Evolutionary conservation across 352 stramenopile genomes (phyloP).

Genomic region (Halophytophthora polymorphica): DNA sequence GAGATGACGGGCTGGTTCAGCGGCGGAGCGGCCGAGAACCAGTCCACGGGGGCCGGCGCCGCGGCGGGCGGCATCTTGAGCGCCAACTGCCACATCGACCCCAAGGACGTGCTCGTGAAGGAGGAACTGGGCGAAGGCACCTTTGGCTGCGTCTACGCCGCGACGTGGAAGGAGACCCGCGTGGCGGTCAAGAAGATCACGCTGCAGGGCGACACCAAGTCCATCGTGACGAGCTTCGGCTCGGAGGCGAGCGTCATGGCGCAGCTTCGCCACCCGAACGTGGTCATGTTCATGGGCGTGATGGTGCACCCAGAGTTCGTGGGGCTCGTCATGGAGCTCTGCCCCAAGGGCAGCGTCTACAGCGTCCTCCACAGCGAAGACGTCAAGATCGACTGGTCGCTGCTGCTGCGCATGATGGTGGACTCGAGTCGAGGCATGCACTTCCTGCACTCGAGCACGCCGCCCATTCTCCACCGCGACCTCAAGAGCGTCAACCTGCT

Average conservation of each 20-base stretch:
- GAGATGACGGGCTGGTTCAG: slow-evolving; percentile 88
- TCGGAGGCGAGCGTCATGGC: slow-evolving; percentile 83
- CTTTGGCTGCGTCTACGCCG: slow-evolving; percentile 75
- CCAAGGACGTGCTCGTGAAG: slow-evolving; percentile 77
- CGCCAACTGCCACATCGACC: slow-evolving; percentile 81
- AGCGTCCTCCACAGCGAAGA: slow-evolving; percentile 75
- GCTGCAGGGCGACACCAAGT: slow-evolving; percentile 71
- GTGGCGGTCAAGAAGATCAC: slow-evolving; percentile 87
- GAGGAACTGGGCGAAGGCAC: slow-evolving; percentile 75
- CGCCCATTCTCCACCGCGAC: slow-evolving; percentile 87
- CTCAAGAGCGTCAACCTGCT: slow-evolving; percentile 90
- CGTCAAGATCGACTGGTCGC: slow-evolving; percentile 81
- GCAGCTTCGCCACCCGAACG: slow-evolving; percentile 78
- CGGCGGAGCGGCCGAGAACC: slow-evolving; percentile 55
- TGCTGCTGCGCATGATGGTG: slow-evolving; percentile 85
- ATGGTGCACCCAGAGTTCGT: slow-evolving; percentile 88
- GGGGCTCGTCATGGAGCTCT: slow-evolving; percentile 88
- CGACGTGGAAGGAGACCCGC: slow-evolving; percentile 76
- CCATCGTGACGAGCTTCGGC: slow-evolving; percentile 80
- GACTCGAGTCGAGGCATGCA: slow-evolving; percentile 88
- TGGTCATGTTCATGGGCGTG: slow-evolving; percentile 90
- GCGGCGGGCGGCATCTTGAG: slow-evolving; percentile 54
- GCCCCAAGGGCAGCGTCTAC: slow-evolving; percentile 84
- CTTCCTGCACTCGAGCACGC: slow-evolving; percentile 88
- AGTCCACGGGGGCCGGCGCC: slow-evolving; percentile 38